Conservation (phyloP, 2,329 filamentous ascomycete genomes). For the Nemania sp. region DNA sequence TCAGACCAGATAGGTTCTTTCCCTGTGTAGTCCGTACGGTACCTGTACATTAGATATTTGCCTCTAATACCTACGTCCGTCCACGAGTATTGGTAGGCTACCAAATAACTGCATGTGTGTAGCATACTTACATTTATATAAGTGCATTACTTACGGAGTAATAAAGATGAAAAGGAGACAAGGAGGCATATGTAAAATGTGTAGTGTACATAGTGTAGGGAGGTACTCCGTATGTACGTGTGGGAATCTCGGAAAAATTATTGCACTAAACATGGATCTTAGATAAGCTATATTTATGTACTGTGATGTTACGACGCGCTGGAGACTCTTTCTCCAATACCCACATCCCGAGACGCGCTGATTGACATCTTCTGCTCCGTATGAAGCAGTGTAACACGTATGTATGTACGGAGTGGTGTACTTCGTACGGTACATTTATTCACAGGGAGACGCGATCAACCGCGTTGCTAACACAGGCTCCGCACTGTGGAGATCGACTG, state of each 20-base stretch:
- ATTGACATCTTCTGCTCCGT: neutral
- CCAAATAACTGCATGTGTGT: no score
- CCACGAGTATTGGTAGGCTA: no score
- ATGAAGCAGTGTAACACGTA: neutral
- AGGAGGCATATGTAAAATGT: no score
- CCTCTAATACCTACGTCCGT: no score
- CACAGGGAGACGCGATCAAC: constrained; percentile 2
- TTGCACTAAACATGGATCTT: constrained; percentile 10
- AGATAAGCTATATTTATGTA: constrained; percentile 1
- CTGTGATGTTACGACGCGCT: neutral
- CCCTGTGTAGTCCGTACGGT: no score
- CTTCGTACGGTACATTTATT: neutral
- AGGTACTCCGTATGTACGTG: neutral
- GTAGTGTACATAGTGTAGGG: no score
- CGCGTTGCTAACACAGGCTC: constrained; percentile 13
- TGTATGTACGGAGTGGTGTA: neutral
- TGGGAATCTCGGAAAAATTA: constrained; percentile 5
- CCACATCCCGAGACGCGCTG: no score
- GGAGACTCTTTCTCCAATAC: constrained; percentile 15
- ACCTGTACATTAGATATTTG: no score
- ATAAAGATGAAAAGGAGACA: no score
- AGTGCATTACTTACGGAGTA: no score
- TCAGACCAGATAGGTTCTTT: no score
- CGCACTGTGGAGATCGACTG: constrained; percentile 11
- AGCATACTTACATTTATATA: no score